Evolutionary conservation across 805 yeast genomes (phyloP).

Genomic region (Metschnikowia similis): DNA sequence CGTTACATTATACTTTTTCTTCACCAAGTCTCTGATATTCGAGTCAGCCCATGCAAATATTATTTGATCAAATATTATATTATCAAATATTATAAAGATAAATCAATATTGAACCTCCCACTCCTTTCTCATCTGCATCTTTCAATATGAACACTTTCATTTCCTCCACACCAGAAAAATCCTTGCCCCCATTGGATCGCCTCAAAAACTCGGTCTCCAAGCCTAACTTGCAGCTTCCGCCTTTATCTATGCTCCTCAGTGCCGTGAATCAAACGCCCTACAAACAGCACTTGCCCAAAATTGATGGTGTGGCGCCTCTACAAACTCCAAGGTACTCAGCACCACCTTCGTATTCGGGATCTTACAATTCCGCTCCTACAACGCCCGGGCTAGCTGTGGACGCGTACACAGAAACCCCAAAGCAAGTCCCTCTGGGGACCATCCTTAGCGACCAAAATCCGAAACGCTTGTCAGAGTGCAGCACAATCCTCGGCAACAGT

Average conservation of each 20-base stretch:
- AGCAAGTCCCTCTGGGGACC: not conserved
- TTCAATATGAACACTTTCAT: conserved; percentile 4
- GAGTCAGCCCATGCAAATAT: too few species aligned
- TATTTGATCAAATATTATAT: too few species aligned
- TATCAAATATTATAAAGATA: too few species aligned
- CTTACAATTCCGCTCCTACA: not conserved
- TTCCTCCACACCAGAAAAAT: conserved; percentile 31
- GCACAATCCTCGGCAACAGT: not conserved
- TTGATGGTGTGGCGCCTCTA: conserved; percentile 21
- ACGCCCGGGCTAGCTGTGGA: not conserved
- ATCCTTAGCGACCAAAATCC: not conserved
- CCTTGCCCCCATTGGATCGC: conserved; percentile 17
- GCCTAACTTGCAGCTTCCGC: conserved; percentile 29
- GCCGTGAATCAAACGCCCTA: conserved; percentile 14
- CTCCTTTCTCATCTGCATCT: not conserved
- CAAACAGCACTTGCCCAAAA: conserved; percentile 25
- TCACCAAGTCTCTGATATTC: too few species aligned
- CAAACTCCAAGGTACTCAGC: conserved; percentile 14
- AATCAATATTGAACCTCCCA: not conserved
- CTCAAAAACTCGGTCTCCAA: conserved; percentile 16
- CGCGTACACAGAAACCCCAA: not conserved
- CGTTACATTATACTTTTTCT: too few species aligned
- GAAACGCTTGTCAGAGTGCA: not conserved
- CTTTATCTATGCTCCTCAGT: conserved; percentile 32
- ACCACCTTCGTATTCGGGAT: not conserved